Conservation (phyloP, 2,329 filamentous ascomycete species). For the Boeremia exigua region DNA sequence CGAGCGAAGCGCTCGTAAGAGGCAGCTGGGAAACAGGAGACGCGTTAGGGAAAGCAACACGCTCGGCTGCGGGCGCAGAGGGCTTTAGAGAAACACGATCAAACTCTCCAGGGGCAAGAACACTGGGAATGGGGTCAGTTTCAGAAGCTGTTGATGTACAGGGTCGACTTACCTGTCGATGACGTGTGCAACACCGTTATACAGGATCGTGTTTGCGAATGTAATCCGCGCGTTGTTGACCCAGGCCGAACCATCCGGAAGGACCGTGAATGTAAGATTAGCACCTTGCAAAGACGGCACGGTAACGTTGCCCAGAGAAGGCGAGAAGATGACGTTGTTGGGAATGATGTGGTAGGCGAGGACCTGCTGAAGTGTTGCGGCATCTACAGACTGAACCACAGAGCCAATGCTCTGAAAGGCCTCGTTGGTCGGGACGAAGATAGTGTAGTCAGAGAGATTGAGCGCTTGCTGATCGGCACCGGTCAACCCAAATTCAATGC, state of each 20-base stretch:
- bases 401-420: conserved; percentile 69
- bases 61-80: conserved; percentile 22
- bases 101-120: conserved; percentile 24
- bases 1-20: conserved; percentile 23
- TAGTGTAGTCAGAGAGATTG: conserved; percentile 68
- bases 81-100: conserved; percentile 28
- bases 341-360: conserved; percentile 38
- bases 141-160: no score
- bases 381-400: conserved; percentile 25
- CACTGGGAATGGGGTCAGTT: conserved; percentile 15
- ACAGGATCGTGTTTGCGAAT: conserved; percentile 33
- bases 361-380: conserved; percentile 28
- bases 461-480: conserved; percentile 23
- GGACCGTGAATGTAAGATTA: conserved; percentile 32
- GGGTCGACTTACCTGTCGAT: conserved; percentile 26
- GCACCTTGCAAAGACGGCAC: conserved; percentile 29
- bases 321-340: conserved; percentile 34
- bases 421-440: conserved; percentile 78
- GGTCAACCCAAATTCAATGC: conserved; percentile 28
- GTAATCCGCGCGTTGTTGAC: conserved; percentile 34
- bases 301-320: conserved; percentile 32
- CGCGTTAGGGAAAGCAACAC: conserved; percentile 31
- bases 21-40: conserved; percentile 24
- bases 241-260: conserved; percentile 32
- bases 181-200: conserved; percentile 35